Base-by-base conservation (phyloP, 345 rosid genomes). In the Fremontodendron californicum region DNA sequence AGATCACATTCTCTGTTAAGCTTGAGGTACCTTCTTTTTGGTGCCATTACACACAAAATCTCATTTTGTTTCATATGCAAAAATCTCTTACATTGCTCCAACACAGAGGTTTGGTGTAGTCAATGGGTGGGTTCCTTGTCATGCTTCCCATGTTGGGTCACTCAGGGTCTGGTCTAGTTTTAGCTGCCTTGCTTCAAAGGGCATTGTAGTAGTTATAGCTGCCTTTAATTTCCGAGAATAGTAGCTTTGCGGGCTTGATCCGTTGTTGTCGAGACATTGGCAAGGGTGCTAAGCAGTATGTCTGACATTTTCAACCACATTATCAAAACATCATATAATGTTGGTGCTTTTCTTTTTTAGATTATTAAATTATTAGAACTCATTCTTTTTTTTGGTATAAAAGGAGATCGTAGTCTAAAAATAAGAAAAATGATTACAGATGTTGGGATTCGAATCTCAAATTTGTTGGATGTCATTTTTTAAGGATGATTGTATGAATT, bases 21-120 rank as follows among this genome's bases (percentile, higher is more conserved):
- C 39, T 42, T 52, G 40, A 68, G 69, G 82, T 40, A 9, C 21
- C 49, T 3, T 54, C 6, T 40, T 70, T 55, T 23, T 9, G 76
- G 79, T 69, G 74, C 82, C 82, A 66, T 46, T 81, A 29, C 45
- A 35, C 40, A 29, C 35, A 69, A 58, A 52, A 66, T 35, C 23
- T 71, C 5, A 31, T 21, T 46, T 52, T 57, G 27, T 23, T 63
- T 54, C 46, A 5, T 39, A 15, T 71, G 71, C 51, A 45, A 31
- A 45, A 31, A 48, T 48, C 58, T 23, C 1, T 23, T 23, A 37
- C n/a, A 12, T 42, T 43, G 35, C n/a, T 12, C 11, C 31, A 52
- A 19, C 65, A n/a, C 71, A 66, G 9, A 40, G 33, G 51, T 9
- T 42, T 40, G 52, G 19, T 66, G 3, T 27, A 46, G 74, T 69